These are phyloP conservation scores for Phytophthora citrophthora DNA, from an alignment of 352 stramenopile genomes.

Conservation along the genomic window DNA sequence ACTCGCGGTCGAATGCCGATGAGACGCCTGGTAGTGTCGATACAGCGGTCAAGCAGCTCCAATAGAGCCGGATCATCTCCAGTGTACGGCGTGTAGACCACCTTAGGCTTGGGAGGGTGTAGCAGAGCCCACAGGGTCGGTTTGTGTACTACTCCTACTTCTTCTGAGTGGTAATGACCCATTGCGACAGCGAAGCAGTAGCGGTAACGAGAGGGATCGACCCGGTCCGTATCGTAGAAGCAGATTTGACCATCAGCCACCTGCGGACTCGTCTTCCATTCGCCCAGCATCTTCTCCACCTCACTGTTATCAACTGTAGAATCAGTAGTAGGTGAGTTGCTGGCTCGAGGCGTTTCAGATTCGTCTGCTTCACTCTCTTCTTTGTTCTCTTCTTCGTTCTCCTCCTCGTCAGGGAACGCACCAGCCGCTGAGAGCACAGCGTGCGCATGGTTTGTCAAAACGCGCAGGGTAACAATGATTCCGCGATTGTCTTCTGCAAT, in stretches of 20 bases:
- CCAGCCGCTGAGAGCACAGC: conserved; percentile 17
- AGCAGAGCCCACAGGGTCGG: conserved; percentile 38
- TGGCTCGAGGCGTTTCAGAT: conserved; percentile 12
- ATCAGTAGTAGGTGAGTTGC: neutral
- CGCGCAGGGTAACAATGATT: conserved; percentile 38
- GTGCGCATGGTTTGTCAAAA: conserved; percentile 34
- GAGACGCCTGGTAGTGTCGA: conserved; percentile 63
- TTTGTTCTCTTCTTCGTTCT: conserved; percentile 6
- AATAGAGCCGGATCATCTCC: conserved; percentile 54
- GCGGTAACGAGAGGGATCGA: conserved; percentile 55
- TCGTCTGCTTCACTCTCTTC: neutral
- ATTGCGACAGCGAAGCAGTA: conserved; percentile 75
- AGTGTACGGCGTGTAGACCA: conserved; percentile 61
- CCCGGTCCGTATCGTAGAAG: conserved; percentile 68
- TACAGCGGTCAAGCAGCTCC: conserved; percentile 59
- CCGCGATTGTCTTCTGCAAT: conserved; percentile 39
- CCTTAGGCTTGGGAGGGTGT: conserved; percentile 44
- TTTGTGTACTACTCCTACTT: conserved; percentile 54
- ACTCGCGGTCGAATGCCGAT: conserved; percentile 48
- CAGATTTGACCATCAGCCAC: conserved; percentile 69
- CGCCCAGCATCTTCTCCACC: conserved; percentile 21
- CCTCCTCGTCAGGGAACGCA: conserved; percentile 14
- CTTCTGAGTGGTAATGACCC: conserved; percentile 58
- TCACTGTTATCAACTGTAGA: conserved; percentile 3
- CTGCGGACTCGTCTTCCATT: conserved; percentile 43